phyloP scores from a whole-genome alignment of 306 rosid species.

The Rosa lucieae region DNA sequence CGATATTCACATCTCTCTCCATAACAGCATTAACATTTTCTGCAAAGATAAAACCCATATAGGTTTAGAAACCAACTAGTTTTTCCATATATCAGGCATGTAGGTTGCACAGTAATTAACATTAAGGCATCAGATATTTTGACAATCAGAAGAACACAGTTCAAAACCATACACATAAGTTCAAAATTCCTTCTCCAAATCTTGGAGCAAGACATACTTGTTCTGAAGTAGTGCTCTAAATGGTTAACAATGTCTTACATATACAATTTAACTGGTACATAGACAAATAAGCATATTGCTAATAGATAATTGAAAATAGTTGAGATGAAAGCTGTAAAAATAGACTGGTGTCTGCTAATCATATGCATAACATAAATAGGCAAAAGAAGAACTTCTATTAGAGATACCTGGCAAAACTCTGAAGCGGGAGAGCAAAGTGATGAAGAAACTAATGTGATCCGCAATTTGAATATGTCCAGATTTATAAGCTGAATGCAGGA shows the following conservation, averaged over 20 bases:
- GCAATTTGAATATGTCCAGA: conserved; percentile 55
- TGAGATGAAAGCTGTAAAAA: not conserved
- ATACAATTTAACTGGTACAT: not conserved
- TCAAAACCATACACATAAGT: not conserved
- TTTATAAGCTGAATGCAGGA: conserved; percentile 64
- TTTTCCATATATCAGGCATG: not conserved
- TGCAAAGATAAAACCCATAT: conserved; percentile 31
- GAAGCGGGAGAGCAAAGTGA: conserved; percentile 59
- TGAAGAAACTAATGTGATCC: conserved; percentile 61
- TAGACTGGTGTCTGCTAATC: not conserved
- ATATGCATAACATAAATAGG: conserved; percentile 1
- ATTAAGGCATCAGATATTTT: not conserved
- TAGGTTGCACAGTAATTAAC: not conserved
- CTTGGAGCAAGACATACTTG: not conserved
- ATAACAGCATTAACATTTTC: conserved; percentile 38
- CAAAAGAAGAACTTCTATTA: conserved; percentile 17
- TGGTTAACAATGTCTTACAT: not conserved
- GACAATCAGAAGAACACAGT: not conserved
- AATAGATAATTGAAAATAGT: not conserved
- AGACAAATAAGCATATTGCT: not conserved
- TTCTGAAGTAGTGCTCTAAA: not conserved
- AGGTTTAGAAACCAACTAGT: conserved; percentile 15
- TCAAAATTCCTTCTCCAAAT: not conserved
- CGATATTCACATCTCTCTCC: conserved; percentile 33
- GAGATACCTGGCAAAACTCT: conserved; percentile 62